Evolutionary conservation across 1,284 basidiomycete species (phyloP), one percentile per base, ranked within the genome.

Genomic region (Boletus smithii): DNA sequence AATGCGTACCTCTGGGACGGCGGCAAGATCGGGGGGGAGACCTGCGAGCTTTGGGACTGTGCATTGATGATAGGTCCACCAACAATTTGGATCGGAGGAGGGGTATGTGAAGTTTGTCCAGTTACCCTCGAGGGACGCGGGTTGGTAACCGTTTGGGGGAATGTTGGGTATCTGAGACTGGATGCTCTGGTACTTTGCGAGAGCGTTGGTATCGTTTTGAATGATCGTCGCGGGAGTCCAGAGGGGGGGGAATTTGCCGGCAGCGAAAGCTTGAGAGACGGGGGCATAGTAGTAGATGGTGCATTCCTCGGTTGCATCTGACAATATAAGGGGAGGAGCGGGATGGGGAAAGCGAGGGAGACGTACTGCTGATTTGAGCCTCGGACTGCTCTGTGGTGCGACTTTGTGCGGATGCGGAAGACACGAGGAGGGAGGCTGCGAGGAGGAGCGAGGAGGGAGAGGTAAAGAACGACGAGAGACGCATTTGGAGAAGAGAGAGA

Each of bases 61-160:
- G 67, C 85, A 90, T 39, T 78, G 73, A 17, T 63, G 63, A 50
- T 62, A 74, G 0, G 82, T 79, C 80, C 80, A 83, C 80, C 80
- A 81, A 49, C 77, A 79, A 46, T 76, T 70, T 0, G 70, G 72
- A 36, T 79, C 75, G 3, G 66, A 53, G 5, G 47, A 46, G 10
- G 62, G 41, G 42, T 67, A 75, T 1, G 46, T 60, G 22, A 53
- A 62, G 41, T 54, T 58, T 16, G 61, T 44, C 53, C 71, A 69
- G 53, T 73, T 62, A 2, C 73, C 75, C 14, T 40, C 29, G 11
- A 54, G 30, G 13, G 65, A 62, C 5, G 44, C 48, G 3, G 62
- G 52, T 2, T 58, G 59, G 1, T 60, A 59, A 1, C 70, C 71
- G 59, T 75, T 74, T 24, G 66, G 59, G 2, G 62, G 31, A 11